Evolutionary conservation across 306 rosid genomes (phyloP), one percentile per base, ranked within the genome.

Genomic region (Lathyrus aphaca): DNA sequence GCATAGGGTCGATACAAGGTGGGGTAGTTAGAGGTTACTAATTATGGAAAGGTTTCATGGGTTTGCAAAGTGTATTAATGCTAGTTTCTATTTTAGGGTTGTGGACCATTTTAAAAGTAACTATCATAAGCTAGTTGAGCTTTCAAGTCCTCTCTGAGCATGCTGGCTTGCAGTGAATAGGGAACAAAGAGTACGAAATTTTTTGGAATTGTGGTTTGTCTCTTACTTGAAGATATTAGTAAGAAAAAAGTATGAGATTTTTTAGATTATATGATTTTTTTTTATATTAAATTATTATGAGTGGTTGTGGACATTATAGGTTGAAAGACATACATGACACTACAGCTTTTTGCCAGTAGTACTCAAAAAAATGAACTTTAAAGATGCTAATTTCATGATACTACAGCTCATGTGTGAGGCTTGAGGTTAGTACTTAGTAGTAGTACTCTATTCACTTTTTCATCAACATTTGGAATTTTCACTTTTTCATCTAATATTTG

Each of bases 21-120:
- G 76, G 80, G 80, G 71, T 66, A 25, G 83, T 25, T 67, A 63
- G 68, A 80, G 79, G 21, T 78, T 82, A 4, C 84, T 68, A 32
- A 1, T 66, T 75, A 17, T 4, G 29, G 92, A 73, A 82, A 73
- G 72, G 25, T 73, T 80, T 76, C 70, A 78, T 78, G 69, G 74
- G 69, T 50, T 72, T 73, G 71, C 8, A 42, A 51, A 21, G 71
- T 32, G 72, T 57, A 72, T 84, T 68, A 75, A 82, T 77, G 79
- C 39, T 11, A 55, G 53, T 77, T 84, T 72, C 85, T 68, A 57
- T 23, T 59, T 80, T 65, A 14, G 72, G 72, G 80, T 30, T 42
- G 51, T 65, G 64, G 73, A 12, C 79, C 76, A 60, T 40, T 64
- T 64, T 77, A 39, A 15, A 5, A 2, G 39, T 74, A 18, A 21